Evolutionary conservation across 1,284 basidiomycete genomes (phyloP).

Genomic region (Mixia osmundae): DNA sequence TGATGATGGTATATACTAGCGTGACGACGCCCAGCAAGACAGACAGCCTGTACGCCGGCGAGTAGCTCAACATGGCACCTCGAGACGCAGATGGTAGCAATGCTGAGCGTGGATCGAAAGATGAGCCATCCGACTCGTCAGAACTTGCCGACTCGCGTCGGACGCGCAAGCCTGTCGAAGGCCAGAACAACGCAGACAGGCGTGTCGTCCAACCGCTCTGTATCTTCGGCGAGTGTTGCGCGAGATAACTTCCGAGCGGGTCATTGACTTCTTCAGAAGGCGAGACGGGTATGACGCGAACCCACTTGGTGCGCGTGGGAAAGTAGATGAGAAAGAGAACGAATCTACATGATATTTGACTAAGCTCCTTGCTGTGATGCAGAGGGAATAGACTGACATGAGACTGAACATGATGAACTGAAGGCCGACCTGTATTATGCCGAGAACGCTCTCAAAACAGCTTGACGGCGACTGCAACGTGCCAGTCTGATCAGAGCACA

Average conservation of each 20-base stretch:
- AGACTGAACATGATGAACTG: constrained; percentile 71
- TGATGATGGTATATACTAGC: constrained; percentile 14
- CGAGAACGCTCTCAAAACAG: constrained; percentile 62
- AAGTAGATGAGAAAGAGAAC: constrained; percentile 83
- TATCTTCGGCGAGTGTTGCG: constrained; percentile 9
- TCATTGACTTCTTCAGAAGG: too few relatives aligned
- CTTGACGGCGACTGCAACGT: constrained; percentile 34
- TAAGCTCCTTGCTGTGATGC: not conserved
- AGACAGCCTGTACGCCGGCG: constrained; percentile 15
- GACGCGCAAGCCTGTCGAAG: not conserved
- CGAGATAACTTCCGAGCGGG: too few relatives aligned
- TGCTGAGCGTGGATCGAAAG: constrained; percentile 10
- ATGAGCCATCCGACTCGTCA: not conserved
- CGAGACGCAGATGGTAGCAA: constrained; percentile 13
- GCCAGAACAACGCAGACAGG: too few relatives aligned
- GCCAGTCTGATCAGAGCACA: not conserved
- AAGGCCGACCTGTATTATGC: constrained; percentile 53
- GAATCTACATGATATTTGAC: constrained; percentile 30
- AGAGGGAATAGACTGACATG: constrained; percentile 38
- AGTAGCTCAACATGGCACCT: constrained; percentile 11
- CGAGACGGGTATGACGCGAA: constrained; percentile 12
- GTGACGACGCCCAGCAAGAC: constrained; percentile 13
- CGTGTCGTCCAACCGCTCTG: too few relatives aligned
- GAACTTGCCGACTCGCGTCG: not conserved
- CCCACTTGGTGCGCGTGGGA: constrained; percentile 54